Percentiles rank a stretch among this genome's conserved stretches.
These are phyloP conservation scores for Plectranthus barbatus DNA, from an alignment of 257 asterid species.

Conservation along the genomic window DNA sequence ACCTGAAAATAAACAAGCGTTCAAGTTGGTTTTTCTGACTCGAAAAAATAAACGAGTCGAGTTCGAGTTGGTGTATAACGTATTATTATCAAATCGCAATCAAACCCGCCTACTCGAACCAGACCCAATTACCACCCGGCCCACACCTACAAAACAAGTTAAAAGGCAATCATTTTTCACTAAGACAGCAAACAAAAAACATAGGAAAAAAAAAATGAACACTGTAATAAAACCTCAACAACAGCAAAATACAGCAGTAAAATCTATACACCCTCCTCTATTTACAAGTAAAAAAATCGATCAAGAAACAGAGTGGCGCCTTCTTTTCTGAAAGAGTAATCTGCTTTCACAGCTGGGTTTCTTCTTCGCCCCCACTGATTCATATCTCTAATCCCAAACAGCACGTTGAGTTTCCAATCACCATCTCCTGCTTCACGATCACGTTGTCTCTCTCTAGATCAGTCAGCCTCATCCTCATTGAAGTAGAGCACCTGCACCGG, in stretches of 20 bases:
- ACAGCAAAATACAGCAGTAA: slow-evolving; percentile 11
- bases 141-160: too few relatives aligned
- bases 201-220: too few relatives aligned
- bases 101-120: too few relatives aligned
- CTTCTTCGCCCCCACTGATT: slow-evolving; percentile 40
- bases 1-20: too few relatives aligned
- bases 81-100: too few relatives aligned
- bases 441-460: slow-evolving; percentile 93
- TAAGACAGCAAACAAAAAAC: too few relatives aligned
- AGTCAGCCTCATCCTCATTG: slow-evolving; percentile 89
- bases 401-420: slow-evolving; percentile 48
- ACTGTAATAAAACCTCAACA: slow-evolving; percentile 12
- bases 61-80: too few relatives aligned
- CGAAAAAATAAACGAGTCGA: too few relatives aligned
- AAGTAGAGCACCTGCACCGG: slow-evolving; percentile 96
- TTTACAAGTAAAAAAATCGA: slow-evolving; percentile 18
- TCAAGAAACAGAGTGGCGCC: slow-evolving; percentile 84
- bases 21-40: too few relatives aligned
- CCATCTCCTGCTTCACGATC: slow-evolving; percentile 85
- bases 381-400: slow-evolving; percentile 55
- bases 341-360: slow-evolving; percentile 45
- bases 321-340: slow-evolving; percentile 64
- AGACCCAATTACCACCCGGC: too few relatives aligned
- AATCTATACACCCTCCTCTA: slow-evolving; percentile 26
- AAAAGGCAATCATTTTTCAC: slow-evolving; percentile 10